Evolutionary conservation across 23 red algal species (phyloP).

Genomic region (Rhodosorus marinus): DNA sequence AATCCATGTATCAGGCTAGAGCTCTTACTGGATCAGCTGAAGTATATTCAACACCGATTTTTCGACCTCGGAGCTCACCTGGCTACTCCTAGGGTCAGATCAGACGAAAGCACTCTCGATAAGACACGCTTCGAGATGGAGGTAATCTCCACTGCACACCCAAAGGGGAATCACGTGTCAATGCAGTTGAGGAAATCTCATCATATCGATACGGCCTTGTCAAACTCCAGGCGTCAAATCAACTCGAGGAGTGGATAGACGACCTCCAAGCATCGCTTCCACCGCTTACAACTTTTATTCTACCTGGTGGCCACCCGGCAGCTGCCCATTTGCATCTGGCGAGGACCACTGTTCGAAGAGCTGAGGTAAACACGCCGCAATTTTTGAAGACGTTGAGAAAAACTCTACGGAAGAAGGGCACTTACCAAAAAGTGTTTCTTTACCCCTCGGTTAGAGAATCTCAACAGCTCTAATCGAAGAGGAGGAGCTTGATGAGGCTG

Average conservation of each 20-base stretch:
- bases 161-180: too few relatives aligned
- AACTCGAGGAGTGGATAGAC: conserved; percentile 76
- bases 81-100: conserved; percentile 37
- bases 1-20: conserved; percentile 5
- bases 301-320: conserved; percentile 46
- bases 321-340: conserved; percentile 47
- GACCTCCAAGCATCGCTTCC: conserved; percentile 27
- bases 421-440: background rate
- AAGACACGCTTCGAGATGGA: conserved; percentile 19
- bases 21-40: background rate
- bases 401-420: too few relatives aligned
- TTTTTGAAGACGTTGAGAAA: background rate
- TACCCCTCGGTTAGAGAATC: background rate
- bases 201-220: too few relatives aligned
- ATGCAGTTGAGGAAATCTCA: too few relatives aligned
- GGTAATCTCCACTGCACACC: too few relatives aligned
- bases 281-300: conserved; percentile 57
- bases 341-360: conserved; percentile 46
- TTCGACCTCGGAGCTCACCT: conserved; percentile 70
- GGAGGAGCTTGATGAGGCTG: conserved; percentile 13
- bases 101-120: conserved; percentile 5
- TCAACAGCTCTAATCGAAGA: background rate
- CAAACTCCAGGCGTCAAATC: too few relatives aligned
- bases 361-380: conserved; percentile 10
- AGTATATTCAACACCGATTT: conserved; percentile 34